Base-by-base conservation (phyloP, 768 basidiomycete species). In the Mycena vitilis region DNA sequence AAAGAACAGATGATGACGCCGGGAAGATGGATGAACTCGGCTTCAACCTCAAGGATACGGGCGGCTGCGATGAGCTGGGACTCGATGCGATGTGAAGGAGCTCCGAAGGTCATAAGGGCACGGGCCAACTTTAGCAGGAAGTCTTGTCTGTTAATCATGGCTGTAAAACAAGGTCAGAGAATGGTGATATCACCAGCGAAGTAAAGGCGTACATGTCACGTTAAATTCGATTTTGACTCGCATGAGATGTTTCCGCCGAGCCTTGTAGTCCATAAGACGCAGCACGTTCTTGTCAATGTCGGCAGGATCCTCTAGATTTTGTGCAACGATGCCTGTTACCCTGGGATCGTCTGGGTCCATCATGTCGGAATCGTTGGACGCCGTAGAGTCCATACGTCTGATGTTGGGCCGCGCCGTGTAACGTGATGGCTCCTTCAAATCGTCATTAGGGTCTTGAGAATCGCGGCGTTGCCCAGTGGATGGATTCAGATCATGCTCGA, bases 61-160 rank as follows among this genome's bases (percentile, higher is more conserved):
- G 96, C 94, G 10, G 94, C 94, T 12, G 95, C 92, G 38, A 92
- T 85, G 45, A 98, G 88, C 77, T 98, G 96, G 3, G 95, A 91
- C 79, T 97, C 95, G 67, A 98, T 93, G 38, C 96, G 89, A 80
- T 98, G 96, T 25, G 94, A 95, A 0, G 95, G 95, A 20, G 95
- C 94, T 6, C 95, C 95, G 75, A 94, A 96, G 15, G 90, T 90
- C 93, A 98, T 96, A 47, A 98, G 83, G 20, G 94, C 90, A 68
- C 91, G 87, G 18, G 95, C 94, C 34, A 98, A 86, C 75, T 89
- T 94, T 76, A 95, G 86, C 40, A 98, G 80, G 80, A 97, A 98
- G 63, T 89, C 88, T 71, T 96, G 95, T 63, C 96, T 87, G 68
- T 91, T 87, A 51, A 92, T 80, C 77, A 95, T 89, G 16, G 93